Percentiles rank a stretch among this genome's conserved stretches.
phyloP scores from a whole-genome alignment of 2,329 filamentous ascomycete species.

The Tolypocladium pustulatum region DNA sequence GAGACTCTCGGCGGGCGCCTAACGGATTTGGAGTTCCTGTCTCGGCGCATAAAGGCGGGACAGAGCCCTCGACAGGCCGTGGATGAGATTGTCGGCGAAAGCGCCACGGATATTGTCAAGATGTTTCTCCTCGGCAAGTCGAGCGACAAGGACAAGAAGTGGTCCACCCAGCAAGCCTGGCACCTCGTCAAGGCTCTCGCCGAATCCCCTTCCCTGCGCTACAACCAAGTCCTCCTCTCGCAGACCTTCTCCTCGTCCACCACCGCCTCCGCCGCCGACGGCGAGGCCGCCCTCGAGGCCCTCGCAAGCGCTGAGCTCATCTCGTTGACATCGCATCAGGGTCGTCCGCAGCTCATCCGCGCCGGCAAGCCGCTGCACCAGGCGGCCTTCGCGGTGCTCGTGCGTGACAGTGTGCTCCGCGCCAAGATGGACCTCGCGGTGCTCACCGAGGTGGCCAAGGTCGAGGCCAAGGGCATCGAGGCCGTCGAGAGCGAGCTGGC shows the following conservation, averaged over 20 bases:
- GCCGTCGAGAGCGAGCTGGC: conserved; percentile 71
- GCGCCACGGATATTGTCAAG: conserved; percentile 81
- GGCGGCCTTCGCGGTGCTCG: conserved; percentile 66
- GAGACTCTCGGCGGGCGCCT: conserved; percentile 76
- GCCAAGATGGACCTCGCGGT: conserved; percentile 65
- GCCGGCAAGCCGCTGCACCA: conserved; percentile 81
- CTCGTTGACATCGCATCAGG: conserved; percentile 59
- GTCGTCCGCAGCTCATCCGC: conserved; percentile 66
- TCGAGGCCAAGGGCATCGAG: conserved; percentile 64
- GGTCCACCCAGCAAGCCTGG: conserved; percentile 86
- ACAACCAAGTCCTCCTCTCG: conserved; percentile 75
- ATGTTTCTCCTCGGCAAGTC: conserved; percentile 70
- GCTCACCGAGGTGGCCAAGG: conserved; percentile 56
- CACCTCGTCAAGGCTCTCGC: conserved; percentile 72
- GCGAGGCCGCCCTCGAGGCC: conserved; percentile 66
- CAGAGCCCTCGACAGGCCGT: conserved; percentile 75
- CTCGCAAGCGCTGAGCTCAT: conserved; percentile 84
- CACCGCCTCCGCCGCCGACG: conserved; percentile 39
- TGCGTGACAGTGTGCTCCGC: conserved; percentile 60
- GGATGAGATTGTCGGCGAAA: conserved; percentile 79
- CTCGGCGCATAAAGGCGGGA: conserved; percentile 78
- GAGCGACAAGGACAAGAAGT: conserved; percentile 42
- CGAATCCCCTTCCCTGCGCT: conserved; percentile 56
- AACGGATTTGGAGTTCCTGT: conserved; percentile 91
- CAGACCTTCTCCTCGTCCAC: conserved; percentile 58